These are phyloP conservation scores for Leccinum solheimii DNA, from an alignment of 1,284 basidiomycete species.

Conservation along the genomic window DNA sequence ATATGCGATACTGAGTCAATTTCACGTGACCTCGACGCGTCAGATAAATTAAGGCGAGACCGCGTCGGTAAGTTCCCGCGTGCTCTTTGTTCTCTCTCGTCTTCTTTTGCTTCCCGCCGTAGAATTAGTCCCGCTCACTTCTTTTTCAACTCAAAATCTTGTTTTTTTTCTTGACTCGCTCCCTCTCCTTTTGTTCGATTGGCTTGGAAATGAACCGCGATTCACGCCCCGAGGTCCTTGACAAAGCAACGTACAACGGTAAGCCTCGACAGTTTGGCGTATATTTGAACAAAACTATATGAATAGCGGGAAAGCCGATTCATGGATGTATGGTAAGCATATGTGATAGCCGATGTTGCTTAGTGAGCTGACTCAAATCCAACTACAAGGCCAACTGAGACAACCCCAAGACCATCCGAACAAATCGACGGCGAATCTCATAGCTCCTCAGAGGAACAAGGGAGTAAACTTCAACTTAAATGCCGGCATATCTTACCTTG, in stretches of 20 bases:
- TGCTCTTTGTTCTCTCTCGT: conserved; percentile 19
- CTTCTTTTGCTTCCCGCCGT: conserved; percentile 23
- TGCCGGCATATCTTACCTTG: conserved; percentile 13
- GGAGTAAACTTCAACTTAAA: not conserved
- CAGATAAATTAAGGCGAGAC: conserved; percentile 30
- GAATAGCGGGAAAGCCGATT: conserved; percentile 10
- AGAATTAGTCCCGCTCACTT: conserved; percentile 15
- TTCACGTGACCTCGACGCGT: conserved; percentile 37
- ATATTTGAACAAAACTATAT: not conserved
- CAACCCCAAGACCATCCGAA: conserved; percentile 12
- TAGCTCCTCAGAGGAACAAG: conserved; percentile 10
- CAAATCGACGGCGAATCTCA: not conserved
- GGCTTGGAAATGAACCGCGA: conserved; percentile 29
- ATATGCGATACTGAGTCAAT: conserved; percentile 13
- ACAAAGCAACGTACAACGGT: conserved; percentile 16
- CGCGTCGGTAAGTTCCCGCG: conserved; percentile 15
- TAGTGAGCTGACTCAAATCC: conserved; percentile 7
- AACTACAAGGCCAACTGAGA: conserved; percentile 16
- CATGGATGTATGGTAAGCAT: conserved; percentile 17
- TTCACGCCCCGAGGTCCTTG: conserved; percentile 20
- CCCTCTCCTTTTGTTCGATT: not conserved
- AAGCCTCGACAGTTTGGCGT: conserved; percentile 5
- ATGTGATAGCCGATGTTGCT: not conserved
- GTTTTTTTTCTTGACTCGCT: conserved; percentile 5
- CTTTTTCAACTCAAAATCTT: conserved; percentile 2